Conservation (phyloP, 495 filamentous ascomycete species). For the Aspergillus cristatus region DNA sequence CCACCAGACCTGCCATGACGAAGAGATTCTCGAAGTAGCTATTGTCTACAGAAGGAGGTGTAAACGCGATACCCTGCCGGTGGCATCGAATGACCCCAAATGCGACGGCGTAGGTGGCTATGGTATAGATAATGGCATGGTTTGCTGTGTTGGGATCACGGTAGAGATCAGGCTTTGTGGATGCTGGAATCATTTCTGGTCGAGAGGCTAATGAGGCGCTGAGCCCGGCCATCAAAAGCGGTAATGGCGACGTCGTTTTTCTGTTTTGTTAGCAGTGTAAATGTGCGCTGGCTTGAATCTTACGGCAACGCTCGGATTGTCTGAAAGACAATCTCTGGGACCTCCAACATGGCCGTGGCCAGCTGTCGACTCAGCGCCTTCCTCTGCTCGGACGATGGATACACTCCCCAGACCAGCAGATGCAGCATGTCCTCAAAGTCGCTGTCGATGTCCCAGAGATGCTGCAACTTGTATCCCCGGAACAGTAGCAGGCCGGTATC, state of each 20-base stretch:
- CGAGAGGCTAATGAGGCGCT: slow-evolving; percentile 19
- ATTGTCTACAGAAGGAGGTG: slow-evolving; percentile 9
- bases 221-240: slow-evolving; percentile 25
- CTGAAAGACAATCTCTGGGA: slow-evolving; percentile 18
- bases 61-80: slow-evolving; percentile 14
- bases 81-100: slow-evolving; percentile 23
- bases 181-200: slow-evolving; percentile 16
- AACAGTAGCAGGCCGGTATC: slow-evolving; percentile 20
- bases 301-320: slow-evolving; percentile 23
- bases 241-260: slow-evolving; percentile 15
- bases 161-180: slow-evolving; percentile 17
- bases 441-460: slow-evolving; percentile 25
- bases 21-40: slow-evolving; percentile 29
- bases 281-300: slow-evolving; percentile 3
- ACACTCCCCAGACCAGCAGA: slow-evolving; percentile 24
- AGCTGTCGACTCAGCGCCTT: slow-evolving; percentile 14
- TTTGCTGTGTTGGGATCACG: slow-evolving; percentile 16
- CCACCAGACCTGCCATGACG: slow-evolving; percentile 21
- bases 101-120: slow-evolving; percentile 24
- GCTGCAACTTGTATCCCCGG: slow-evolving; percentile 22
- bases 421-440: slow-evolving; percentile 33
- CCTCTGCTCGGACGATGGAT: slow-evolving; percentile 16
- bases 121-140: slow-evolving; percentile 15
- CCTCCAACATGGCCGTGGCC: slow-evolving; percentile 16
- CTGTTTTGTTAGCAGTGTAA: no score